phyloP scores from a whole-genome alignment of 2,329 filamentous ascomycete genomes.

The Cladosporium sp. region DNA sequence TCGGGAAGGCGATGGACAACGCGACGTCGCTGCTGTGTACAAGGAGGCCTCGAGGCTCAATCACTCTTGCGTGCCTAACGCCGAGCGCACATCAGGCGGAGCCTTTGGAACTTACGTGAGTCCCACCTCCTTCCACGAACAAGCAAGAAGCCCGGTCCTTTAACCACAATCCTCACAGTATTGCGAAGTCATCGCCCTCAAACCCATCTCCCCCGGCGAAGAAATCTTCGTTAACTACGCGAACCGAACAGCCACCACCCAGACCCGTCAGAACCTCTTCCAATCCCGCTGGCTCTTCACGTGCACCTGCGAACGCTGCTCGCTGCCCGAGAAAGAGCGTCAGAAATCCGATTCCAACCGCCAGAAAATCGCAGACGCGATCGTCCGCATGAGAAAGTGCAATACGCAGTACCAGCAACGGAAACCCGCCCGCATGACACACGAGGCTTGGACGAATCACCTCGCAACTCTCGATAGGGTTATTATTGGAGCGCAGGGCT shows the following conservation, averaged over 20 bases:
- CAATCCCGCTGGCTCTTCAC: slow-evolving; percentile 6
- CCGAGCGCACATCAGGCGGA: neutral
- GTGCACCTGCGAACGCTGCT: neutral
- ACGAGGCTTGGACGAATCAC: neutral
- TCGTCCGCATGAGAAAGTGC: neutral
- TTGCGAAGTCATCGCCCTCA: neutral
- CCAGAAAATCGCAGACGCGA: neutral
- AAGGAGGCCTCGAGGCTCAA: slow-evolving; percentile 1
- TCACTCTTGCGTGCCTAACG: slow-evolving; percentile 4
- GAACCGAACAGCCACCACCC: neutral
- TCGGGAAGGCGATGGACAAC: neutral
- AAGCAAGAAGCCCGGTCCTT: neutral
- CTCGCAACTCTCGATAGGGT: neutral
- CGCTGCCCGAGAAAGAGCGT: neutral
- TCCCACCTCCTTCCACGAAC: neutral
- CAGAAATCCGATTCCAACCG: neutral
- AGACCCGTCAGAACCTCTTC: neutral
- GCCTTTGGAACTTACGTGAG: neutral
- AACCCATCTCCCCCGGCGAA: neutral
- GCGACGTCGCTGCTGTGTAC: neutral
- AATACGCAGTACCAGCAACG: neutral
- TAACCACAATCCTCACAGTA: neutral
- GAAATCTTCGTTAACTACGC: slow-evolving; percentile 6
- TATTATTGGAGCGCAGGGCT: neutral
- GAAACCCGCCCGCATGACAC: neutral